Evolutionary conservation across 257 asterid species (phyloP), one percentile per base, ranked within the genome.

Genomic region (Galeopsis tetrahit): DNA sequence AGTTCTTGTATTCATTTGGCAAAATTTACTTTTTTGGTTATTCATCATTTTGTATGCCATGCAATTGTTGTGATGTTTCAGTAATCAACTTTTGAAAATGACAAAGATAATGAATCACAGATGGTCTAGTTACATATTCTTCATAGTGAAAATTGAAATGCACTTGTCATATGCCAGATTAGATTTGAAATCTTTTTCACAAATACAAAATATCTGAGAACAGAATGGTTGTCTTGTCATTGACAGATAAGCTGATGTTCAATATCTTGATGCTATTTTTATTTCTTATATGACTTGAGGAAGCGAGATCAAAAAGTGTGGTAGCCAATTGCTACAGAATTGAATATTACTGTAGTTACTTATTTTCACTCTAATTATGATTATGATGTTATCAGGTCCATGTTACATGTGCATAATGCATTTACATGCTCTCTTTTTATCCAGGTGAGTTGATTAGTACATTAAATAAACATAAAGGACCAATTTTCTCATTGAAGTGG

Each of bases 401-500:
- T 21, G 40, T 60, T 73, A 48, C 56, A 10, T 79, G 33, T 58
- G 66, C 40, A 34, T 78, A 38, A 46, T 42, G 14, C 76, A 56
- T 76, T 49, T 56, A 65, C 51, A 48, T 59, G 28, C 63, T 74
- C 71, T 39, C 68, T 77, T 74, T 78, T 79, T 67, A 60, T 86
- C 66, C 84, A 94, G 99, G 99, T 82, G 97, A 94, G 68, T 80
- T 94, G 83, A 74, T 88, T 31, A 88, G 82, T 81, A 88, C 97
- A 63, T 76, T 94, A 73, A 89, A 82, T 83, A 94, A 88, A 80
- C 99, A 94, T 79, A 91, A 91, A 75, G 99, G 99, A 57, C 97
- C 99, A 62, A 89, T 94, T 76, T 91, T 89, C 88, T 91, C 98
- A 67, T 84, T 94, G 83, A 94, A 91, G 91, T 94, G 99, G 99